phyloP scores from a whole-genome alignment of 768 basidiomycete species.

The Mycena galopus region DNA sequence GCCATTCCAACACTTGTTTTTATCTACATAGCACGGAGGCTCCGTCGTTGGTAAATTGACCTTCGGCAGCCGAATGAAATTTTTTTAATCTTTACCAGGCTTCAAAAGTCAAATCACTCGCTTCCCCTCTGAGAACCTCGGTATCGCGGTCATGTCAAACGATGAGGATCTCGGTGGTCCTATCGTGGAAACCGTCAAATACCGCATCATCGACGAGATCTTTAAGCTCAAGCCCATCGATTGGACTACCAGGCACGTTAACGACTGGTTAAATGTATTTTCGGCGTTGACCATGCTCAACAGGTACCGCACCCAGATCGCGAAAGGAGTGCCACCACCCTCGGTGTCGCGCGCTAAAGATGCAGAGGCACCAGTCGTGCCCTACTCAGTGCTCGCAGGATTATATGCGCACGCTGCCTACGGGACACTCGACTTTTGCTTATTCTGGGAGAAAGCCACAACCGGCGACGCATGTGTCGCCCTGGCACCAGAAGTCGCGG shows the following conservation, averaged over 20 bases:
- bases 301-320: conserved; percentile 13
- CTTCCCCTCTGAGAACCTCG: conserved; percentile 37
- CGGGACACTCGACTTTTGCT: conserved; percentile 41
- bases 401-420: conserved; percentile 42
- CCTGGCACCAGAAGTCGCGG: background rate
- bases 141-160: conserved; percentile 45
- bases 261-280: background rate
- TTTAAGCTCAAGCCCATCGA: conserved; percentile 41
- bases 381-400: conserved; percentile 39
- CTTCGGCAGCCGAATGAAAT: background rate
- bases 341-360: conserved; percentile 34
- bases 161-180: conserved; percentile 40
- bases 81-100: conserved; percentile 20
- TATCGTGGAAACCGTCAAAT: conserved; percentile 41
- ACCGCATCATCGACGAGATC: conserved; percentile 42
- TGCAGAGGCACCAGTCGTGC: conserved; percentile 25
- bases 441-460: conserved; percentile 19
- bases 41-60: conserved; percentile 18
- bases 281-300: background rate
- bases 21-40: conserved; percentile 33
- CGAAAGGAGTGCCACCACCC: conserved; percentile 20
- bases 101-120: conserved; percentile 38
- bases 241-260: conserved; percentile 41
- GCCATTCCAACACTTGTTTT: background rate
- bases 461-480: conserved; percentile 11